Evolutionary conservation across 768 basidiomycete species (phyloP).

Genomic region (Ephemerocybe angulata): DNA sequence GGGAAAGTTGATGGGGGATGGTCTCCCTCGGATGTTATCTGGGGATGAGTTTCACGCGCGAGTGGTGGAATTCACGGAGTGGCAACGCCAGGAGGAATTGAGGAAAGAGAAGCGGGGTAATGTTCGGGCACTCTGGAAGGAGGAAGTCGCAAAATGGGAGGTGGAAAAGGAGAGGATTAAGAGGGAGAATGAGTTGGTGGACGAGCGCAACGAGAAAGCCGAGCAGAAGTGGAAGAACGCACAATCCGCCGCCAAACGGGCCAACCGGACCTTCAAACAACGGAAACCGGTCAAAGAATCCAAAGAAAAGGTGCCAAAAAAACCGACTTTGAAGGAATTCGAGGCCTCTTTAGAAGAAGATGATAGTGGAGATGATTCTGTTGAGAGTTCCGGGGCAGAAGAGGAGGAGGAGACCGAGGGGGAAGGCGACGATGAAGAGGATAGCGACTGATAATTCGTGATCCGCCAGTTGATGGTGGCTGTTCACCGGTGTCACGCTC

Average conservation of each 20-base stretch:
- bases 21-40: slow-evolving; percentile 8
- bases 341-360: no score
- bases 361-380: no score
- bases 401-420: no score
- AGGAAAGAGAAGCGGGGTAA: not conserved
- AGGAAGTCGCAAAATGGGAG: not conserved
- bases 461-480: no score
- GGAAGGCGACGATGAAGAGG: no score
- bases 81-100: not conserved
- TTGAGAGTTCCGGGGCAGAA: no score
- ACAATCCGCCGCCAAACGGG: not conserved
- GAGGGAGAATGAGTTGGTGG: not conserved
- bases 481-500: no score
- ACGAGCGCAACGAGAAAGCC: not conserved
- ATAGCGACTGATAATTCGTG: no score
- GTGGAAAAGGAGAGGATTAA: not conserved
- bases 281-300: not conserved
- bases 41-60: slow-evolving; percentile 9
- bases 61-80: not conserved
- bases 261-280: not conserved
- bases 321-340: not conserved
- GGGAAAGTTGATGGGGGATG: slow-evolving; percentile 6
- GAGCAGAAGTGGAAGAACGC: not conserved
- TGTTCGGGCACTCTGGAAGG: not conserved
- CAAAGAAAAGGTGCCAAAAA: not conserved